These are phyloP conservation scores for Ustilago crameri DNA, from an alignment of 1,284 basidiomycete species.

Conservation along the genomic window DNA sequence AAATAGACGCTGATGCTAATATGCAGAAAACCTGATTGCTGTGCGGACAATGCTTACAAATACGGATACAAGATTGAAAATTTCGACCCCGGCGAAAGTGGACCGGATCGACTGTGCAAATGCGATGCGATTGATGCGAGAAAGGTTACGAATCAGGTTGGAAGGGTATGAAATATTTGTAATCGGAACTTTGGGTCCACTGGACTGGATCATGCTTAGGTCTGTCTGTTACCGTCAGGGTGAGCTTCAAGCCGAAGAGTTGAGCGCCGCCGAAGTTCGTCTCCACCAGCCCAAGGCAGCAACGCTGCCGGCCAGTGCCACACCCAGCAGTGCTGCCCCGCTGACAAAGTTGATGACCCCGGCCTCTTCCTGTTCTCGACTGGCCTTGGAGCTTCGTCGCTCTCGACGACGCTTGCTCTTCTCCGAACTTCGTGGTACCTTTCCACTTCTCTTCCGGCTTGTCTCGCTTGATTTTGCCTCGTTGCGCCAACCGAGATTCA, in stretches of 20 bases:
- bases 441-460: conserved; percentile 23
- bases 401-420: conserved; percentile 33
- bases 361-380: conserved; percentile 22
- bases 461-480: conserved; percentile 11
- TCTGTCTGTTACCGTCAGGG: background rate
- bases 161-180: background rate
- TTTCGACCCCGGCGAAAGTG: background rate
- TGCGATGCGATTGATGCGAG: conserved; percentile 8
- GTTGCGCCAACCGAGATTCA: conserved; percentile 21
- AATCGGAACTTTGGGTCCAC: background rate
- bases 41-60: background rate
- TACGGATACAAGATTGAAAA: background rate
- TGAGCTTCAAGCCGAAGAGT: conserved; percentile 20
- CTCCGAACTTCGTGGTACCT: conserved; percentile 11
- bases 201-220: background rate
- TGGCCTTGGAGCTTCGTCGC: conserved; percentile 4
- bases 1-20: background rate
- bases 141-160: background rate
- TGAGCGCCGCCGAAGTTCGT: conserved; percentile 37
- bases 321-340: conserved; percentile 47
- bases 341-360: conserved; percentile 52
- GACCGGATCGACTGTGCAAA: background rate
- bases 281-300: conserved; percentile 53
- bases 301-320: conserved; percentile 47
- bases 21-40: background rate